Evolutionary conservation across 177 flowering plant genomes (phyloP).

Genomic region (Vitis hybrid): DNA sequence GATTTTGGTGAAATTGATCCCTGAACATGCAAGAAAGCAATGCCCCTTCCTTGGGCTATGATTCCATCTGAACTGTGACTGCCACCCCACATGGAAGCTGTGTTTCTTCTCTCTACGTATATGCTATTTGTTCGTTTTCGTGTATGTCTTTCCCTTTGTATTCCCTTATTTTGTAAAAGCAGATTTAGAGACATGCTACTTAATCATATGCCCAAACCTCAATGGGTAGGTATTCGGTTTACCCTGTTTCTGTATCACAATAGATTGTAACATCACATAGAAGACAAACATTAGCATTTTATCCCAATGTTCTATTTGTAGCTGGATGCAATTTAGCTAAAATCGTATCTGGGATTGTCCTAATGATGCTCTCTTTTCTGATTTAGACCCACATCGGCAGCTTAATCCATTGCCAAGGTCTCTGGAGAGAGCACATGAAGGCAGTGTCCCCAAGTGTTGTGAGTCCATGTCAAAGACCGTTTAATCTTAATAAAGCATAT

Average conservation of each 20-base stretch:
- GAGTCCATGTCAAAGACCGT: no score
- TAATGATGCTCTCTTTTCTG: no score
- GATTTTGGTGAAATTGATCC: slow-evolving; percentile 61
- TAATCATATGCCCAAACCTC: slow-evolving; percentile 16
- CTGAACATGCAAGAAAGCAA: slow-evolving; percentile 84
- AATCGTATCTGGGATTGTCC: no score
- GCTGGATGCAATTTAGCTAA: no score
- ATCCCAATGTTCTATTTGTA: slow-evolving; percentile 11
- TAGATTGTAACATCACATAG: slow-evolving; percentile 35
- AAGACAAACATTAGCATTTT: slow-evolving; percentile 2
- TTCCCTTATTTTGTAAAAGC: slow-evolving; percentile 34
- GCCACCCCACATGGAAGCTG: slow-evolving; percentile 6
- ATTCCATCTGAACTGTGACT: slow-evolving; percentile 15
- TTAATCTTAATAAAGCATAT: no score
- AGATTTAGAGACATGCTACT: slow-evolving; percentile 22
- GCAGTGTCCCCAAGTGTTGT: no score
- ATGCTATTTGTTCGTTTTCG: slow-evolving; percentile 7
- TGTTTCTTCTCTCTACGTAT: neutral
- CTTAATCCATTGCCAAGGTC: no score
- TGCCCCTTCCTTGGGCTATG: slow-evolving; percentile 63
- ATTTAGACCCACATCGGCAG: no score
- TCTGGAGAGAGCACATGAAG: no score
- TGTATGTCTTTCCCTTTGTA: slow-evolving; percentile 3
- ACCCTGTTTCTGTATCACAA: slow-evolving; percentile 23
- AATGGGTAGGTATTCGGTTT: slow-evolving; percentile 22